Conservation (phyloP, 495 filamentous ascomycete species). For the Penicillium crystallinum region DNA sequence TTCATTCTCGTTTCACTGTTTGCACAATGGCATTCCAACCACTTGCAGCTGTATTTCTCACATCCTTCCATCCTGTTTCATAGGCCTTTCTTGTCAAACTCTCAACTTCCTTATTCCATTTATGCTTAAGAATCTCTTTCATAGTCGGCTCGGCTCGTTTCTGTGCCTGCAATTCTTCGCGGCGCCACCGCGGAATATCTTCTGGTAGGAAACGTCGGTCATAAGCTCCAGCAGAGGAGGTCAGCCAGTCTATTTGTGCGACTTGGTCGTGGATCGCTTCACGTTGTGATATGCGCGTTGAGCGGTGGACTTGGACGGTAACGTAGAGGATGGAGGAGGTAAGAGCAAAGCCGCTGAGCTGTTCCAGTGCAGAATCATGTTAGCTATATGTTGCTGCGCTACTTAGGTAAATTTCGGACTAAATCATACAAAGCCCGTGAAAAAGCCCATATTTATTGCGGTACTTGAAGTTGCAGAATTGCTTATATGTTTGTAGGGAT, state of each 20-base stretch:
- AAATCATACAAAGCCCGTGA: constrained; percentile 76
- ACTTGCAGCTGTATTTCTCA: constrained; percentile 43
- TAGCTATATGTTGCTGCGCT: not conserved
- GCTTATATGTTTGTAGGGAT: not conserved
- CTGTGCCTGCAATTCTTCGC: constrained; percentile 17
- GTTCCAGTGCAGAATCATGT: not conserved
- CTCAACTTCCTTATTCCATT: constrained; percentile 75
- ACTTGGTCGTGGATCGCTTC: constrained; percentile 66
- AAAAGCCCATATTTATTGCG: constrained; percentile 60
- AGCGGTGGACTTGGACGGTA: constrained; percentile 65
- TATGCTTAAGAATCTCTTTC: constrained; percentile 65
- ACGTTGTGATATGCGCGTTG: constrained; percentile 64
- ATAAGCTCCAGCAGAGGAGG: constrained; percentile 42
- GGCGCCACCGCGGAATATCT: constrained; percentile 27
- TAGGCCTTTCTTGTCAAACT: constrained; percentile 61
- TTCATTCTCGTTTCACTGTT: constrained; percentile 35
- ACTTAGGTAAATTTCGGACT: not conserved
- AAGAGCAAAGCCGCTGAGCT: constrained; percentile 78
- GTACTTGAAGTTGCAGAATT: not conserved
- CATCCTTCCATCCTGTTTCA: constrained; percentile 56
- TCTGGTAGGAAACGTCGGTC: constrained; percentile 34
- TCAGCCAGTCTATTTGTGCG: constrained; percentile 52
- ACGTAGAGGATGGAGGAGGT: constrained; percentile 81
- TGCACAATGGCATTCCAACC: constrained; percentile 28
- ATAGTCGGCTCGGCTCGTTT: constrained; percentile 39